Base-by-base conservation (phyloP, 1,139 yeast genomes). In the Hyphopichia burtonii region DNA sequence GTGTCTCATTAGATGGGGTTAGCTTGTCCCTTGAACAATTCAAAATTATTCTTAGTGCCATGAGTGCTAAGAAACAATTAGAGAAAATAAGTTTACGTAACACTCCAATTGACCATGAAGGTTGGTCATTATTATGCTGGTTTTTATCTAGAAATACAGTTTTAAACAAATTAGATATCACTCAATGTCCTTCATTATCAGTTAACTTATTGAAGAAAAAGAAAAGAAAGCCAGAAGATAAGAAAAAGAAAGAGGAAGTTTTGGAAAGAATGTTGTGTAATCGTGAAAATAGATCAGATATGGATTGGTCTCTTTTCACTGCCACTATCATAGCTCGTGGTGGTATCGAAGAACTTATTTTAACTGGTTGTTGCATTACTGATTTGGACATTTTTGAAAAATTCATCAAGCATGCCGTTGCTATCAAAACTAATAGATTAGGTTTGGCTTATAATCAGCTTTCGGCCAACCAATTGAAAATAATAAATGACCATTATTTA, bases 271-370 rank as follows among this genome's bases (percentile, higher is more conserved):
- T 85, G 94, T 56, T 58, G 16, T 74, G 83, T 49, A 80, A 81
- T 50, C 58, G 63, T 44, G 77, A 77, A 15, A 76, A 82, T 46
- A 67, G 94, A 51, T 71, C 82, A 8, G 91, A 84, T 45, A 81
- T 82, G 83, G 86, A 86, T 54, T 86, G 94, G 94, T 69, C 83
- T 18, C 61, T 85, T 35, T 68, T 86, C 47, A 81, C 83, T 3
- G 91, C 90, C 1, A 75, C 90, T 0, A 56, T 86, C 11, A 78
- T 83, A 12, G 80, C 82, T 2, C 68, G 88, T 48, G 84, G 83
- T 30, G 91, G 91, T 23, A 69, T 86, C n/a, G 88, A 82, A 43
- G 91, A 84, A 52, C 61, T 86, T 43, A 76, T 85, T 31, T 59
- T 86, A 41, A 82, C 85, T 12, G 93, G 94, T 20, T 86, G 91